A percentile compares a stretch with the other conserved stretches of the same genome.
These are phyloP conservation scores for Alloascoidea hylecoeti DNA, from an alignment of 805 yeast genomes.

Conservation along the genomic window DNA sequence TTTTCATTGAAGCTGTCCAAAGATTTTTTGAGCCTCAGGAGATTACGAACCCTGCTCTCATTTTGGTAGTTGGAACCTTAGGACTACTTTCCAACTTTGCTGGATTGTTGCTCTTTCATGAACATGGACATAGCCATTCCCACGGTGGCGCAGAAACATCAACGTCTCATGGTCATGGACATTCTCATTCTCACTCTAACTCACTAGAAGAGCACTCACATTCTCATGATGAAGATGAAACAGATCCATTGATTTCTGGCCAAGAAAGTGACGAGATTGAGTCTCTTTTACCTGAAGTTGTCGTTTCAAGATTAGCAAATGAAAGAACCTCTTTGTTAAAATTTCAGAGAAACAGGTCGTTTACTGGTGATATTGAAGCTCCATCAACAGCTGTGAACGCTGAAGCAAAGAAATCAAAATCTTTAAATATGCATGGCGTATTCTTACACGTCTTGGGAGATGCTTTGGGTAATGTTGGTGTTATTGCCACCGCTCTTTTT, in stretches of 20 bases:
- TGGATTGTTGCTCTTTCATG: conserved; percentile 83
- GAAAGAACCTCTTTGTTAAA: conserved; percentile 16
- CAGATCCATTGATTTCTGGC: background rate
- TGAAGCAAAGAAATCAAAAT: conserved; percentile 20
- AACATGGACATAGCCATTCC: conserved; percentile 53
- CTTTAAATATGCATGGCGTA: conserved; percentile 96
- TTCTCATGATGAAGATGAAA: conserved; percentile 3
- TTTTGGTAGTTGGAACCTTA: conserved; percentile 67
- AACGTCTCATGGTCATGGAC: conserved; percentile 11
- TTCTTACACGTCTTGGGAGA: conserved; percentile 92
- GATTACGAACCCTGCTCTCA: conserved; percentile 71
- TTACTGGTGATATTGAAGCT: conserved; percentile 11
- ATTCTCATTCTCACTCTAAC: conserved; percentile 9
- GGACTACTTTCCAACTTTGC: conserved; percentile 75
- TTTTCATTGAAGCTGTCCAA: conserved; percentile 85
- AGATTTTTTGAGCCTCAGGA: conserved; percentile 71
- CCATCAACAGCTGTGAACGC: conserved; percentile 14
- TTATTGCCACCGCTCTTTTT: conserved; percentile 74
- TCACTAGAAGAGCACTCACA: conserved; percentile 5
- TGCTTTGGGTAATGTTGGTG: conserved; percentile 92
- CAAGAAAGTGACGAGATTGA: conserved; percentile 14
- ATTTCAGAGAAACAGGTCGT: too few relatives aligned
- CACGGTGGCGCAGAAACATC: conserved; percentile 29
- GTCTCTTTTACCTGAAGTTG: conserved; percentile 29
- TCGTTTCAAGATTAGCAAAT: conserved; percentile 24